A percentile compares a stretch with the other conserved stretches of the same genome.
phyloP scores from a whole-genome alignment of 352 stramenopile species.

The Peronospora belbahrii region DNA sequence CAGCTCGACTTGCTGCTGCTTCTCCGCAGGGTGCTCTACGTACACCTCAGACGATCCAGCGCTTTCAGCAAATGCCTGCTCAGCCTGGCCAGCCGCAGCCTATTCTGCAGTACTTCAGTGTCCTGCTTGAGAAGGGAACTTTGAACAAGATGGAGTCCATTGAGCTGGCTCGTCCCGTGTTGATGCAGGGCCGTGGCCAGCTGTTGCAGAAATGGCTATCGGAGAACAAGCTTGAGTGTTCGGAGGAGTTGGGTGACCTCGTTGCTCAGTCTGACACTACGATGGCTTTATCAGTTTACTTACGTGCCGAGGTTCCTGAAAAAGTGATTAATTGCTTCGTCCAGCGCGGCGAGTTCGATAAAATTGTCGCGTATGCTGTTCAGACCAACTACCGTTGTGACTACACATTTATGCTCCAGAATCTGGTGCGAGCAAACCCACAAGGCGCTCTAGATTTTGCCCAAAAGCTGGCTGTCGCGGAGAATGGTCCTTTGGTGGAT shows the following conservation, averaged over 20 bases:
- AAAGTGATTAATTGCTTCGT: constrained; percentile 99
- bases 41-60: constrained; percentile 97
- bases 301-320: constrained; percentile 94
- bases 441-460: constrained; percentile 96
- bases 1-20: constrained; percentile 87
- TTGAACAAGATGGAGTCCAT: constrained; percentile 99
- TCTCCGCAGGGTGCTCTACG: constrained; percentile 87
- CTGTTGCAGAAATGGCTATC: constrained; percentile 99
- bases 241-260: constrained; percentile 95
- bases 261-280: constrained; percentile 93
- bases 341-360: constrained; percentile 98
- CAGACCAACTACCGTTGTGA: constrained; percentile 98
- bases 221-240: constrained; percentile 98
- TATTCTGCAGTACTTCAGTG: constrained; percentile 99
- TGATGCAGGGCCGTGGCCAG: constrained; percentile 95
- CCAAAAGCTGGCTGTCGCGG: constrained; percentile 95
- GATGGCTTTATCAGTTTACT: constrained; percentile 98
- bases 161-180: constrained; percentile 95
- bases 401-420: constrained; percentile 99
- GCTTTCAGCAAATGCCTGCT: constrained; percentile 97
- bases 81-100: constrained; percentile 94
- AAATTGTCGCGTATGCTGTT: constrained; percentile 94
- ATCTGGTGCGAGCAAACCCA: constrained; percentile 97
- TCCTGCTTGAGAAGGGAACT: constrained; percentile 96
- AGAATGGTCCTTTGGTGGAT: constrained; percentile 93